These are phyloP conservation scores for Pythium oligandrum DNA, from an alignment of 352 stramenopile species.

Conservation along the genomic window DNA sequence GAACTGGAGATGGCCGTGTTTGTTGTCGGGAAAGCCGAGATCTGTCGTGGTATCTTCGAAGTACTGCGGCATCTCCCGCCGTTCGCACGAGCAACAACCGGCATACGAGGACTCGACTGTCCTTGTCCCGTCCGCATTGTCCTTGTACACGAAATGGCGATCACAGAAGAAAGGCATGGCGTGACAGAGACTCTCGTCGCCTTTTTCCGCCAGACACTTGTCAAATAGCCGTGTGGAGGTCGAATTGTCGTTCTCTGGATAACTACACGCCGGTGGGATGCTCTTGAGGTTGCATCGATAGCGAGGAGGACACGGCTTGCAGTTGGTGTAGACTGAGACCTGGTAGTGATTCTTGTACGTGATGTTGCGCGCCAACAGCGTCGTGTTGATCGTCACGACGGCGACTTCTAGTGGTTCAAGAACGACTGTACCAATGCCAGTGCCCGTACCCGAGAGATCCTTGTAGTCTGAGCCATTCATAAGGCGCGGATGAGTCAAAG, in stretches of 20 bases:
- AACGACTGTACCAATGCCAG: slow-evolving; percentile 56
- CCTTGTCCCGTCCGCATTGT: slow-evolving; percentile 17
- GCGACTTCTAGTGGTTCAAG: slow-evolving; percentile 89
- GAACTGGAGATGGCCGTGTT: slow-evolving; percentile 92
- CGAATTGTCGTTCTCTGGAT: slow-evolving; percentile 51
- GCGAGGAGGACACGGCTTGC: slow-evolving; percentile 91
- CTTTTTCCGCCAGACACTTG: slow-evolving; percentile 37
- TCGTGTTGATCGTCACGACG: slow-evolving; percentile 92
- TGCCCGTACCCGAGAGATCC: slow-evolving; percentile 64
- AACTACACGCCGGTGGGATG: slow-evolving; percentile 48
- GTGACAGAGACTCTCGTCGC: slow-evolving; percentile 40
- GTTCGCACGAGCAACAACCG: slow-evolving; percentile 88
- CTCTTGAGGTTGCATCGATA: slow-evolving; percentile 84
- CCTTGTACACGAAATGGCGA: slow-evolving; percentile 19
- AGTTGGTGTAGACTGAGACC: slow-evolving; percentile 93
- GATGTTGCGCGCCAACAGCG: slow-evolving; percentile 86
- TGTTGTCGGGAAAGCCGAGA: slow-evolving; percentile 92
- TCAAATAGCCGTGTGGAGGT: slow-evolving; percentile 37
- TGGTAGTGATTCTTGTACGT: slow-evolving; percentile 96
- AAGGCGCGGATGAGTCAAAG: slow-evolving; percentile 38
- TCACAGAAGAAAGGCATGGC: slow-evolving; percentile 69
- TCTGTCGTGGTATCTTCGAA: slow-evolving; percentile 68
- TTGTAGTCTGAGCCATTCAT: slow-evolving; percentile 61
- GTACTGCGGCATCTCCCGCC: slow-evolving; percentile 85
- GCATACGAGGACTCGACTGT: slow-evolving; percentile 18